A percentile compares a stretch with the other conserved stretches of the same genome.
These are phyloP conservation scores for Marsdenia floribunda DNA, from an alignment of 257 asterid genomes.

Conservation along the genomic window DNA sequence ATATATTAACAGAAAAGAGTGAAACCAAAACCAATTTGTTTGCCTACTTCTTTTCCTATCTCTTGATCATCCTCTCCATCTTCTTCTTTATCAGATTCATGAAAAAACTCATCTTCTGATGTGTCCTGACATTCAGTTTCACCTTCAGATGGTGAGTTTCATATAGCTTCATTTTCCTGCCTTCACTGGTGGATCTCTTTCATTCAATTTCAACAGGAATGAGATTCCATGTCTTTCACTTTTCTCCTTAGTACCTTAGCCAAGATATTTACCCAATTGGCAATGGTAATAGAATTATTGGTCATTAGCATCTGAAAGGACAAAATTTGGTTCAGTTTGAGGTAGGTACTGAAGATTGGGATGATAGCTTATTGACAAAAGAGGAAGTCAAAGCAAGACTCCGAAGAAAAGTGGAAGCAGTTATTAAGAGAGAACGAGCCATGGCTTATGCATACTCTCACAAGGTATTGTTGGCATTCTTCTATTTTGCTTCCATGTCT, in stretches of 20 bases:
- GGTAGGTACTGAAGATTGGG: conserved; percentile 74
- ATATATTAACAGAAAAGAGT: no score
- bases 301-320: no score
- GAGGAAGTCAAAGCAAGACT: conserved; percentile 71
- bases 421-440: conserved; percentile 83
- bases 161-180: neutral
- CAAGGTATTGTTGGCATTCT: conserved; percentile 41
- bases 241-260: neutral
- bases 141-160: conserved; percentile 38
- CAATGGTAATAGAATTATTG: neutral
- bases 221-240: neutral
- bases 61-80: no score
- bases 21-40: no score
- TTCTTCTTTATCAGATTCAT: no score
- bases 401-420: conserved; percentile 73
- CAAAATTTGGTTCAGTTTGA: conserved; percentile 40
- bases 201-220: neutral
- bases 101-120: no score
- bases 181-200: neutral
- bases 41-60: no score
- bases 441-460: conserved; percentile 92
- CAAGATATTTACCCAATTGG: neutral
- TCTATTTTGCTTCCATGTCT: neutral
- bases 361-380: conserved; percentile 72
- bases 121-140: no score